Evolutionary conservation across 306 rosid species (phyloP).

Genomic region (Medicago ruthenica): DNA sequence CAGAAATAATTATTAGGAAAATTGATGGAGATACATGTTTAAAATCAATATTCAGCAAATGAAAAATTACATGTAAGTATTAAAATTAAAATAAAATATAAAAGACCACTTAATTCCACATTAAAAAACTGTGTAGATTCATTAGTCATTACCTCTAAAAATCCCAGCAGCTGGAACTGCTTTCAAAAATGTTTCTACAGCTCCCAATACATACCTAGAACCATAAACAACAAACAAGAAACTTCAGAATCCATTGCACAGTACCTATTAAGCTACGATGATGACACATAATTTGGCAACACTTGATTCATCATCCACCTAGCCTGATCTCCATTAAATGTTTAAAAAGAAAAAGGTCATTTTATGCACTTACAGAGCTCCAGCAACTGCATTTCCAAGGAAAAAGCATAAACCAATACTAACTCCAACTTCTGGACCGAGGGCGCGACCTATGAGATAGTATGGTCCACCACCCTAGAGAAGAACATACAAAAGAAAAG

Average conservation of each 20-base stretch:
- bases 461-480: conserved; percentile 99
- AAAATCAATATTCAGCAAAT: background rate
- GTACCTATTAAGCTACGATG: conserved; percentile 34
- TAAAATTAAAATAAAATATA: background rate
- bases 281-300: conserved; percentile 30
- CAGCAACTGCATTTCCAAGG: conserved; percentile 99
- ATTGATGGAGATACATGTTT: background rate
- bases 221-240: conserved; percentile 50
- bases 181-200: conserved; percentile 97
- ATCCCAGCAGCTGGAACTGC: conserved; percentile 96
- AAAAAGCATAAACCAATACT: conserved; percentile 99
- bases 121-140: background rate
- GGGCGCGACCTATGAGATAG: conserved; percentile 99
- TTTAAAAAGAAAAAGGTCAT: conserved; percentile 30
- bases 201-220: conserved; percentile 95
- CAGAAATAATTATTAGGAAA: conserved; percentile 24
- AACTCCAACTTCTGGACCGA: conserved; percentile 99
- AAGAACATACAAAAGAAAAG: conserved; percentile 37
- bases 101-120: conserved; percentile 19
- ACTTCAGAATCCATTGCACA: conserved; percentile 34
- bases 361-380: conserved; percentile 83
- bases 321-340: conserved; percentile 37
- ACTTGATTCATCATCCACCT: conserved; percentile 28
- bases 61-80: conserved; percentile 18
- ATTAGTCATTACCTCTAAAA: conserved; percentile 75